Evolutionary conservation across 441 rosid genomes (phyloP).

Genomic region (Theobroma grandiflorum): DNA sequence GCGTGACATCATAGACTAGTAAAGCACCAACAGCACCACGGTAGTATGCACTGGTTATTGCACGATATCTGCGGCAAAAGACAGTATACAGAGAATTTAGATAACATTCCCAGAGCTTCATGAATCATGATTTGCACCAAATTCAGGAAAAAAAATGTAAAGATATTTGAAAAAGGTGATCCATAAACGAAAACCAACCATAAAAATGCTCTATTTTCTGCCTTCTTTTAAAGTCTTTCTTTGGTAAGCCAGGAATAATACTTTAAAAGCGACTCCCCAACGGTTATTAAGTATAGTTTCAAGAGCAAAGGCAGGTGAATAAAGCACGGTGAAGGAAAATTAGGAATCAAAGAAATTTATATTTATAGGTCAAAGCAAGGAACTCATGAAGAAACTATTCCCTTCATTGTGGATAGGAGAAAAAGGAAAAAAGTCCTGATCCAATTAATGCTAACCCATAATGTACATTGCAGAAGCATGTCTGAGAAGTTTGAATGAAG

Average conservation of each 20-base stretch:
- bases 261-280: not conserved
- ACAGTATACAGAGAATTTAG: not conserved
- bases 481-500: no score
- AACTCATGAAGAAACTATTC: not conserved
- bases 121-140: not conserved
- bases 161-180: not conserved
- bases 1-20: constrained; percentile 68
- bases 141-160: not conserved
- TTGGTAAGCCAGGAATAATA: not conserved
- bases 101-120: not conserved
- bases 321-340: not conserved
- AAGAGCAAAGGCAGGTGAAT: not conserved
- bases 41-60: constrained; percentile 78
- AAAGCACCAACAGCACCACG: constrained; percentile 76
- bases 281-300: not conserved
- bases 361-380: not conserved
- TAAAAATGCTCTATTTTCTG: not conserved
- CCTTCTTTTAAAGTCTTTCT: not conserved
- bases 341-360: not conserved
- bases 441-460: not conserved
- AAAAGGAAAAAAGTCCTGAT: not conserved
- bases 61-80: constrained; percentile 55
- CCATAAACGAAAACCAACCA: not conserved
- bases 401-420: not conserved
- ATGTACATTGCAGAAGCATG: no score